Base-by-base conservation (phyloP, 768 basidiomycete genomes). In the Mycena amicta region DNA sequence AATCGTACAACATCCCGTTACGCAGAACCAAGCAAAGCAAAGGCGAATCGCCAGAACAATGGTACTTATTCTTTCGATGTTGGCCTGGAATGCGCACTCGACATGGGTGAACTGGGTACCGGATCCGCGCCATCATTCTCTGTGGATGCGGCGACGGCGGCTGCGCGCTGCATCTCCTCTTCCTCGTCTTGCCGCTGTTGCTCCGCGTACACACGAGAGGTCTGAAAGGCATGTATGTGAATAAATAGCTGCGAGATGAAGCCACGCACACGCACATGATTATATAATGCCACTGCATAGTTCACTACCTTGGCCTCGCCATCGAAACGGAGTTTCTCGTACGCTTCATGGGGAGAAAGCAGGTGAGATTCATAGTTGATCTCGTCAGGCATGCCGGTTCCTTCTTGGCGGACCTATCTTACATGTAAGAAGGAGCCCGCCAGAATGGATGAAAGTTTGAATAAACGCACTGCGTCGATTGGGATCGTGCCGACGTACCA, bases 371-470 rank as follows among this genome's bases (percentile, higher is more conserved):
- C 67, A 66, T 79, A 88, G 49, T 74, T 66, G 59, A 77, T 68
- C 65, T 88, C 87, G 64, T 87, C 76, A 0, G 79, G 69, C 84
- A 86, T 87, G 6, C 82, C 80, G 13, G 86, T 87, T 16, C 78
- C 76, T 29, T 68, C 62, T 23, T 83, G 75, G 15, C 71, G 74
- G 4, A 78, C 74, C 84, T 86, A 37, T 31, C 15, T 27, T 25
- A 29, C 1, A 22, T n/a, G n/a, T n/a, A 53, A 26, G 40, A 29
- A 27, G n/a, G n/a, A n/a, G n/a, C n/a, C n/a, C n/a, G n/a, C n/a
- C n/a, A n/a, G n/a, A n/a, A n/a, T n/a, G n/a, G n/a, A n/a, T n/a
- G n/a, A n/a, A n/a, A n/a, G n/a, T n/a, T n/a, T n/a, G n/a, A 31
- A 39, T n/a, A 13, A 4, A 74, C 81, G 26, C 62, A 87, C 83